Evolutionary conservation across 2,329 filamentous ascomycete genomes (phyloP).

Genomic region (Aspergillus proliferans): DNA sequence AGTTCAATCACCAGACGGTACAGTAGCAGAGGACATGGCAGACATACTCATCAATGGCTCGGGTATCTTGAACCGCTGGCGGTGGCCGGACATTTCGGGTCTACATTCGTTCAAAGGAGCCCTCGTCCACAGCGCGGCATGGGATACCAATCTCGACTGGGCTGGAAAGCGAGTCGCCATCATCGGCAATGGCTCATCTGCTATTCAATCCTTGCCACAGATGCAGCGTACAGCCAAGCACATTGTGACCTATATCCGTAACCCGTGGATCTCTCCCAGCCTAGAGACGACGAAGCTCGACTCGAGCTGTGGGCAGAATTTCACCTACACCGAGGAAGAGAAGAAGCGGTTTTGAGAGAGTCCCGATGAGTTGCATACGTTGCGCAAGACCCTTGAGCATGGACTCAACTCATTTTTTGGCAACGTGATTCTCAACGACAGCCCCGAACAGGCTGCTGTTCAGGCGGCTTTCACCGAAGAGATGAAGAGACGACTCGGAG

Average conservation of each 20-base stretch:
- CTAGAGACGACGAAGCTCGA: constrained; percentile 13
- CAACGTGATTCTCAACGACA: constrained; percentile 3
- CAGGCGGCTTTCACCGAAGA: constrained; percentile 1
- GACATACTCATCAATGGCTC: constrained; percentile 21
- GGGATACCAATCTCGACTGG: constrained; percentile 20
- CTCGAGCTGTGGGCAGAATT: constrained; percentile 16
- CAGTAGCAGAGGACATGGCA: constrained; percentile 12
- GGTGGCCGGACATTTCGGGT: constrained; percentile 26
- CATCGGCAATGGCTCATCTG: constrained; percentile 29
- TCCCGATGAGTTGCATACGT: constrained; percentile 4
- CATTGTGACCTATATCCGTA: constrained; percentile 22
- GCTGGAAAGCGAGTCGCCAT: constrained; percentile 21
- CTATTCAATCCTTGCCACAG: constrained; percentile 27
- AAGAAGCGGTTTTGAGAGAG: constrained; percentile 14
- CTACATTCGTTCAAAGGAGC: constrained; percentile 19
- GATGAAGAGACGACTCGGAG: constrained; percentile 5
- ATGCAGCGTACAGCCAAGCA: constrained; percentile 14
- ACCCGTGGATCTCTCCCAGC: constrained; percentile 21
- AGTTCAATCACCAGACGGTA: constrained; percentile 9
- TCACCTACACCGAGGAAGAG: constrained; percentile 21
- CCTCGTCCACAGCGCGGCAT: constrained; percentile 21
- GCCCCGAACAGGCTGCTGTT: neutral
- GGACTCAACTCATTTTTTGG: constrained; percentile 1
- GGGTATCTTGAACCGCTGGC: constrained; percentile 18
- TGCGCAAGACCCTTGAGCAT: constrained; percentile 7